A percentile compares a stretch with the other conserved stretches of the same genome.
These are phyloP conservation scores for Cystofilobasidium capitatum DNA, from an alignment of 768 basidiomycete species.

Conservation along the genomic window DNA sequence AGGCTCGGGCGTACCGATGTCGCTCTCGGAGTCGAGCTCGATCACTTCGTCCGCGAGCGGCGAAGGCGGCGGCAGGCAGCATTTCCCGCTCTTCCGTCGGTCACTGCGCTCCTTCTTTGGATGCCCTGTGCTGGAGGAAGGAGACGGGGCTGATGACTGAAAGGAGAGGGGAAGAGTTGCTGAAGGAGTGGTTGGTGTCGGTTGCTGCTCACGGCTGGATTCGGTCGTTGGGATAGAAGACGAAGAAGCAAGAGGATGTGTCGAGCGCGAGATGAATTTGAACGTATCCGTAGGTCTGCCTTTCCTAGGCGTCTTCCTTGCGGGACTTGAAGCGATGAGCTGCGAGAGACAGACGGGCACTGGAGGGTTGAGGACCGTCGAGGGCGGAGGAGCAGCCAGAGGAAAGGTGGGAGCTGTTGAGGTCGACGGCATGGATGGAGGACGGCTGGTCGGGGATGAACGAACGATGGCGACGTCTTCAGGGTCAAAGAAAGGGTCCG, in stretches of 20 bases:
- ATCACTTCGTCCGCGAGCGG: not conserved
- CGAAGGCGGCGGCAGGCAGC: not conserved
- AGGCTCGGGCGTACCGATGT: not conserved
- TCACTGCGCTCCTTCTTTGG: not conserved
- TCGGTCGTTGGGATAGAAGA: too few relatives aligned
- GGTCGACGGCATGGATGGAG: too few relatives aligned
- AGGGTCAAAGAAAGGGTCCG: slow-evolving; percentile 15
- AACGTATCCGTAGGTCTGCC: slow-evolving; percentile 11
- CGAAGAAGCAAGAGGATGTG: not conserved
- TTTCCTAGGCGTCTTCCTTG: not conserved
- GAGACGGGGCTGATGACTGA: not conserved
- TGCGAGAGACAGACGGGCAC: not conserved
- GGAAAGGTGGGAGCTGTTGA: not conserved
- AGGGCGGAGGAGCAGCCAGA: not conserved
- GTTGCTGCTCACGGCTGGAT: too few relatives aligned
- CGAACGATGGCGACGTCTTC: not conserved
- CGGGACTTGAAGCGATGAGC: slow-evolving; percentile 3
- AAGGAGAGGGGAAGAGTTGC: not conserved
- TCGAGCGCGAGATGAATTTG: slow-evolving; percentile 8
- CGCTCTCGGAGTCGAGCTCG: not conserved
- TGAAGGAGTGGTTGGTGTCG: not conserved
- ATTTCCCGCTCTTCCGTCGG: slow-evolving; percentile 7
- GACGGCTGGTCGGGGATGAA: not conserved
- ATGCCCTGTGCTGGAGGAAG: not conserved
- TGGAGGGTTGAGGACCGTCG: not conserved